Evolutionary conservation across 2,329 filamentous ascomycete genomes (phyloP), one percentile per base, ranked within the genome.

Genomic region (Cladosporium cucumerinum): DNA sequence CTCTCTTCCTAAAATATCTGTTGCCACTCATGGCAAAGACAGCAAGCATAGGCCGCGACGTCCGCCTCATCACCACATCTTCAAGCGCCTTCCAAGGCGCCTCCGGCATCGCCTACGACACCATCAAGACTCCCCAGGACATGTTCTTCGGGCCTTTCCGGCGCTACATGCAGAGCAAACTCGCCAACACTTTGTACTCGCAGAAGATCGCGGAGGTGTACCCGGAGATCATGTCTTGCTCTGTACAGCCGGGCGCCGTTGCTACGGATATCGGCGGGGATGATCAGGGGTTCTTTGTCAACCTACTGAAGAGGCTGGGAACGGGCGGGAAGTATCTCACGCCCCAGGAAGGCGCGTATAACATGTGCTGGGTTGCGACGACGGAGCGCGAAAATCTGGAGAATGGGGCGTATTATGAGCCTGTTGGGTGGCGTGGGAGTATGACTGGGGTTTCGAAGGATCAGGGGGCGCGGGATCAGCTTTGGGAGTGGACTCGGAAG

Each of bases 201-300:
- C 70, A 74, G 8, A 74, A 80, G 54, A 73, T 83, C 3, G 79
- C 80, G 0, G 65, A 71, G 14, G 75, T 75, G 0, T 80, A 84
- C 66, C 82, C 82, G 1, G 61, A 73, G 3, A 78, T 85, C 58
- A 81, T 76, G 0, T 73, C 74, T 5, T 76, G 80, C 0, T 74
- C 79, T 0, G 67, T 84, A 2, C 82, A 85, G 65, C 83, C 83
- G 0, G 83, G 83, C 11, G 75, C 81, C n/a, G 80, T 84, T 25
- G 54, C 54, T n/a, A 57, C 54, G 18, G 48, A 26, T 48, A 60
- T 52, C 10, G 62, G 51, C 51, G 64, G 68, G 2, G 39, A 21
- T 8, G 28, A 55, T 14, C 25, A 48, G 18, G 39, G 39, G 36
- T n/a, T 60, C 55, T 61, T 1, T 21, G 74, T 32, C 61, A 63